Conservation (phyloP, 306 rosid species). For the Quercus aquifolioides region DNA sequence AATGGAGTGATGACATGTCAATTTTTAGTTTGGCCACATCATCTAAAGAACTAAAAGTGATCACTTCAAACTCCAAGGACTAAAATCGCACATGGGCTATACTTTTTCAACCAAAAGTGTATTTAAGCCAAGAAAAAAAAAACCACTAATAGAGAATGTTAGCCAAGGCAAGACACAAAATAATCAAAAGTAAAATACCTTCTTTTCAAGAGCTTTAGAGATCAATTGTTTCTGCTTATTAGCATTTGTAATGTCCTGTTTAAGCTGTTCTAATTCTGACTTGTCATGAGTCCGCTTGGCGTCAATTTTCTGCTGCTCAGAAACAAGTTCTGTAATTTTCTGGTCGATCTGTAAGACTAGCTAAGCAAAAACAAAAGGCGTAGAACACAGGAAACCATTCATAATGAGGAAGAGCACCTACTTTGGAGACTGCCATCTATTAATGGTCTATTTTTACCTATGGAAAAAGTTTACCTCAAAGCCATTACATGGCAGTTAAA, state of each 20-base stretch:
- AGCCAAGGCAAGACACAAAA: neutral
- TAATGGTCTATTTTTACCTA: neutral
- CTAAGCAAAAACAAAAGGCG: conserved; percentile 56
- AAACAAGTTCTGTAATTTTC: conserved; percentile 69
- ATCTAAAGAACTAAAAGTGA: too few relatives aligned
- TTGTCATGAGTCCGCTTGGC: conserved; percentile 68
- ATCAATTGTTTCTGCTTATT: conserved; percentile 68
- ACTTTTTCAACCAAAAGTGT: too few relatives aligned
- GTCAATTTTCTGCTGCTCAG: conserved; percentile 94
- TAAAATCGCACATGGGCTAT: too few relatives aligned
- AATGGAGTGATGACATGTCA: too few relatives aligned
- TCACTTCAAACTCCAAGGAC: too few relatives aligned
- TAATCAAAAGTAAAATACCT: conserved; percentile 45
- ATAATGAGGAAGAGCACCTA: conserved; percentile 12
- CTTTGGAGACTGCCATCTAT: neutral
- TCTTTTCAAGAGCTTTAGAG: conserved; percentile 69
- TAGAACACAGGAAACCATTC: conserved; percentile 3
- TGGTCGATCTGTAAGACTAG: conserved; percentile 82
- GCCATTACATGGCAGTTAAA: too few relatives aligned
- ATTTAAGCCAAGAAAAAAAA: neutral
- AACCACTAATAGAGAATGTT: conserved; percentile 6
- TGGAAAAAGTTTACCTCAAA: too few relatives aligned
- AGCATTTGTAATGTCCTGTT: conserved; percentile 87
- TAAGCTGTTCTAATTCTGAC: conserved; percentile 80
- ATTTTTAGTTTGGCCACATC: too few relatives aligned